Percentiles rank a stretch among this genome's conserved stretches.
Evolutionary conservation across 202 grass and related monocot genomes (phyloP).

Genomic region (Hordeum pubiflorum): DNA sequence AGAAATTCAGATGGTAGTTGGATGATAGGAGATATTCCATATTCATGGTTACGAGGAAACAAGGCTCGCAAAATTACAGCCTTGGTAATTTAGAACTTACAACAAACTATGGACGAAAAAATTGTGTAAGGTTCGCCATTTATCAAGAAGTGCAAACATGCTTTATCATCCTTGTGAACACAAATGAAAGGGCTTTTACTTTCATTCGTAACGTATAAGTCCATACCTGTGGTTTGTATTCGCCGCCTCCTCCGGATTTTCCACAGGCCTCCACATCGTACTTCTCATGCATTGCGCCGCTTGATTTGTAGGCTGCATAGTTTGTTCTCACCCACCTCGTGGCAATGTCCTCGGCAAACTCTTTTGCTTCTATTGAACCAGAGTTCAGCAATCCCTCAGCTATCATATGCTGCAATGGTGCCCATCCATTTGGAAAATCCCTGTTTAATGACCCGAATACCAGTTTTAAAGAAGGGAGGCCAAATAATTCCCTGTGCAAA

Average conservation of each 20-base stretch:
- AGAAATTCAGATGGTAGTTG: not conserved
- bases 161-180: not conserved
- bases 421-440: conserved; percentile 97
- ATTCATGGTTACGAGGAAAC: not conserved
- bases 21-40: not conserved
- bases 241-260: conserved; percentile 63
- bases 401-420: conserved; percentile 85
- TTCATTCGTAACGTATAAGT: not conserved
- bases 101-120: not conserved
- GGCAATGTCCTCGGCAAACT: conserved; percentile 62
- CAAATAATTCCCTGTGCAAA: not conserved
- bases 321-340: conserved; percentile 89
- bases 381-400: conserved; percentile 56
- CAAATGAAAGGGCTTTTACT: not conserved
- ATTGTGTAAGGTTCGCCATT: not conserved
- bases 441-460: conserved; percentile 26
- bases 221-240: conserved; percentile 85
- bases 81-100: not conserved
- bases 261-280: conserved; percentile 67
- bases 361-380: conserved; percentile 46
- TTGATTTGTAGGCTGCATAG: conserved; percentile 54
- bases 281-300: conserved; percentile 81
- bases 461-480: not conserved
- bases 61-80: not conserved
- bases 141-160: not conserved